Evolutionary conservation across 768 basidiomycete genomes (phyloP).

Genomic region (Xanthoconium purpureum): DNA sequence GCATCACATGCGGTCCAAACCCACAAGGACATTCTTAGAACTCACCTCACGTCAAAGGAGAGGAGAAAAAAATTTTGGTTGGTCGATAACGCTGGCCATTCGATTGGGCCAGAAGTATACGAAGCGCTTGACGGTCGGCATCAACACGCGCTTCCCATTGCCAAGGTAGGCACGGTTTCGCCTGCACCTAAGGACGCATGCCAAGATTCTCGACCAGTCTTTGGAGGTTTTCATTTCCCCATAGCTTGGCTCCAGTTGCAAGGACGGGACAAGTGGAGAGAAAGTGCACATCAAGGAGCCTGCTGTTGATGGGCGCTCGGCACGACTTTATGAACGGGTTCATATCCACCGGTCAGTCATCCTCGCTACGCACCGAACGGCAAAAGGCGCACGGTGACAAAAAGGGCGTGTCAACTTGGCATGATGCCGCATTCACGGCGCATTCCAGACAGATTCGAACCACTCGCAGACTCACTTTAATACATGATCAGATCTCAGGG

Average conservation of each 20-base stretch:
- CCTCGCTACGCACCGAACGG: not conserved
- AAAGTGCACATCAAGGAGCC: not conserved
- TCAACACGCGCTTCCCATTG: conserved; percentile 5
- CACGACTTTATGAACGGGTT: not conserved
- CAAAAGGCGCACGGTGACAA: not conserved
- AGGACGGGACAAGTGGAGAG: not conserved
- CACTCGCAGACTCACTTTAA: conserved; percentile 3
- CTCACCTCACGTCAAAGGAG: conserved; percentile 2
- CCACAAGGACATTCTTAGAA: not conserved
- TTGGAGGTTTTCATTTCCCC: not conserved
- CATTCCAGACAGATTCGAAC: conserved; percentile 7
- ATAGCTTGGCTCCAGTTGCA: not conserved
- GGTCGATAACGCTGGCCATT: not conserved
- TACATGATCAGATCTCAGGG: conserved; percentile 14
- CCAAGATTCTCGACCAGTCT: not conserved
- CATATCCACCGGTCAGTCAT: not conserved
- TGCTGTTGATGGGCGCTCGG: not conserved
- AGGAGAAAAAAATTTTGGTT: not conserved
- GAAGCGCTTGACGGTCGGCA: not conserved
- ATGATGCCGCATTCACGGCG: conserved; percentile 9
- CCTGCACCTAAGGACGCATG: not conserved
- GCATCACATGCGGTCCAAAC: not conserved
- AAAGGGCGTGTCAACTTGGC: not conserved
- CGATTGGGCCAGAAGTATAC: not conserved
- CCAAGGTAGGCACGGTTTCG: not conserved